These are phyloP conservation scores for Candida palmyrensis DNA, from an alignment of 805 yeast genomes.

Conservation along the genomic window DNA sequence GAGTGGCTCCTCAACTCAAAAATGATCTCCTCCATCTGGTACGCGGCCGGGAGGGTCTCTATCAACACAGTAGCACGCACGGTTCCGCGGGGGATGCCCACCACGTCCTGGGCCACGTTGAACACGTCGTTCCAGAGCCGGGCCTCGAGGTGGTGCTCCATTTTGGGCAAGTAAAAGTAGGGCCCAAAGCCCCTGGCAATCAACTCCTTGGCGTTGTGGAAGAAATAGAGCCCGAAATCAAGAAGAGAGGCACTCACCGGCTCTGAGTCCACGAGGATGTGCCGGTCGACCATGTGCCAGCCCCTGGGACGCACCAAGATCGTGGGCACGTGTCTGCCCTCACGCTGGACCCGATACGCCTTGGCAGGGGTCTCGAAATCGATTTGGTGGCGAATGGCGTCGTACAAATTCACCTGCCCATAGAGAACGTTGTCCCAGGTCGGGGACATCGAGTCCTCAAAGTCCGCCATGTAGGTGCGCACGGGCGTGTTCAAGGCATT, in stretches of 20 bases:
- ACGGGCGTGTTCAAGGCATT: constrained; percentile 18
- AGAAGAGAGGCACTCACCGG: constrained; percentile 15
- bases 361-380: constrained; percentile 23
- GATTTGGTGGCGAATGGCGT: constrained; percentile 14
- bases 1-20: constrained; percentile 74
- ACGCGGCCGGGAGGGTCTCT: constrained; percentile 81
- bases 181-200: constrained; percentile 70
- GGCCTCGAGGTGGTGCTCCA: constrained; percentile 84
- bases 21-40: constrained; percentile 81
- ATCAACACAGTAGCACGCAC: constrained; percentile 77
- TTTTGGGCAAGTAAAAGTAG: constrained; percentile 77
- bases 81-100: constrained; percentile 68
- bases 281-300: constrained; percentile 19
- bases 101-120: constrained; percentile 67
- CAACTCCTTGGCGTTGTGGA: constrained; percentile 63
- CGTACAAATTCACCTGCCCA: constrained; percentile 18
- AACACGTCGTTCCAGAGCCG: constrained; percentile 80
- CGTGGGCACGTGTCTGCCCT: constrained; percentile 11
- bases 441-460: constrained; percentile 16
- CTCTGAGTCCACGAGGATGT: constrained; percentile 14
- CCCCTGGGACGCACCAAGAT: constrained; percentile 19
- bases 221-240: constrained; percentile 26
- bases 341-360: constrained; percentile 26
- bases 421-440: constrained; percentile 14
- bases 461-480: constrained; percentile 17